Evolutionary conservation across 352 stramenopile genomes (phyloP).

Genomic region (Pythium sp.): DNA sequence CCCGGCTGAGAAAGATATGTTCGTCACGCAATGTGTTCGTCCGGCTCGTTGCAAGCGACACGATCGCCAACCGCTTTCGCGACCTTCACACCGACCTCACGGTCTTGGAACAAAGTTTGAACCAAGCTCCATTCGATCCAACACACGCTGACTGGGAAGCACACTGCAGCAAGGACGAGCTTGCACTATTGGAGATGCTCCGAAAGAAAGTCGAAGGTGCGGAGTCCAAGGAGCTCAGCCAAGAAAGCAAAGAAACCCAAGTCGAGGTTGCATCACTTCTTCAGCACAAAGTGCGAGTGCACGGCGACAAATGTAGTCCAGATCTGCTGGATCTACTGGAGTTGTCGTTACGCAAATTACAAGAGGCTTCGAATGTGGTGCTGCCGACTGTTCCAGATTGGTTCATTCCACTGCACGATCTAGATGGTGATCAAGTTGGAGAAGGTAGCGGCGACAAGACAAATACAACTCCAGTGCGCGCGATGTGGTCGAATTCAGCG

Average conservation of each 20-base stretch:
- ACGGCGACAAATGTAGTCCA: background rate
- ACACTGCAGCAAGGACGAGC: background rate
- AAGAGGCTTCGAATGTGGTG: too few species aligned
- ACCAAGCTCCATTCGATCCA: background rate
- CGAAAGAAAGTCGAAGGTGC: background rate
- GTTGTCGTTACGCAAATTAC: too few species aligned
- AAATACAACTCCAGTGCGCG: background rate
- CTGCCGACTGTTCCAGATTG: background rate
- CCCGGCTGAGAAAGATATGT: background rate
- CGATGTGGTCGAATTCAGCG: background rate
- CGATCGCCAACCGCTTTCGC: background rate
- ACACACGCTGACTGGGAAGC: too few species aligned
- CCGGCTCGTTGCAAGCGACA: background rate
- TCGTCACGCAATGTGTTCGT: background rate
- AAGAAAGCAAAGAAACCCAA: too few species aligned
- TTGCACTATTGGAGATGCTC: background rate
- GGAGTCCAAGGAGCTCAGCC: background rate
- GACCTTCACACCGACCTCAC: background rate
- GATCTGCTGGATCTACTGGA: background rate
- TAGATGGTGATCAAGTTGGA: too few species aligned
- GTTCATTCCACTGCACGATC: background rate
- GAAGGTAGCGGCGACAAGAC: background rate
- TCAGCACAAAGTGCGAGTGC: background rate
- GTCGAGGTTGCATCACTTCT: background rate
- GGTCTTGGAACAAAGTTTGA: background rate